A percentile compares a stretch with the other conserved stretches of the same genome.
These are phyloP conservation scores for Rosa rugosa DNA, from an alignment of 306 rosid genomes.

Conservation along the genomic window DNA sequence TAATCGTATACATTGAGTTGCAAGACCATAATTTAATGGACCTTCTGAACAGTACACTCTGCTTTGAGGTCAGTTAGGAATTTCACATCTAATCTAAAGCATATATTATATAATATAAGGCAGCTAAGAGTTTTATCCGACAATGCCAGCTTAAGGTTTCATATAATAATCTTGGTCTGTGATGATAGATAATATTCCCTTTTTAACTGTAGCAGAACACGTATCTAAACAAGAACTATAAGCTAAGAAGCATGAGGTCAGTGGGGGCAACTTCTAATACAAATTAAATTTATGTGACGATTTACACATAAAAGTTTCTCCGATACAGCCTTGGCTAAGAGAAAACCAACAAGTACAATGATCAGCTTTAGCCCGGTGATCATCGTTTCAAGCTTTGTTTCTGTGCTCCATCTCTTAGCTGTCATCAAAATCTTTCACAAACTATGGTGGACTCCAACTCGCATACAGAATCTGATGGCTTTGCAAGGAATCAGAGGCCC, in stretches of 20 bases:
- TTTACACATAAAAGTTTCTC: background rate
- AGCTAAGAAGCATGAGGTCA: background rate
- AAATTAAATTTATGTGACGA: background rate
- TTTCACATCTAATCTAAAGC: background rate
- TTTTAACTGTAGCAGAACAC: background rate
- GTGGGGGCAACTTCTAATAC: background rate
- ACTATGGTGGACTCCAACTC: slow-evolving; percentile 33
- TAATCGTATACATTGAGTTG: too few species aligned
- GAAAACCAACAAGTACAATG: background rate
- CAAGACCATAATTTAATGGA: background rate
- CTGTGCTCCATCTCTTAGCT: background rate
- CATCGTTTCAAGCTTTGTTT: background rate
- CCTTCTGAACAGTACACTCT: background rate
- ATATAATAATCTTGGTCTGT: background rate
- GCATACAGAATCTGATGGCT: slow-evolving; percentile 15
- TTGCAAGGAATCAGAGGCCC: slow-evolving; percentile 30
- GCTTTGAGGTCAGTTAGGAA: background rate
- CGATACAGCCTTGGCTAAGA: background rate
- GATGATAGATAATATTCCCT: background rate
- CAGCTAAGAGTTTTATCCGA: background rate
- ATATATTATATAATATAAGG: background rate
- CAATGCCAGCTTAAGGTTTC: background rate
- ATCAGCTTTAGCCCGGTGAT: background rate
- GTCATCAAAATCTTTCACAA: background rate
- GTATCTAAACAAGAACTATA: background rate